Base-by-base conservation (phyloP, 768 basidiomycete species). In the Mycena albidolilacea region DNA sequence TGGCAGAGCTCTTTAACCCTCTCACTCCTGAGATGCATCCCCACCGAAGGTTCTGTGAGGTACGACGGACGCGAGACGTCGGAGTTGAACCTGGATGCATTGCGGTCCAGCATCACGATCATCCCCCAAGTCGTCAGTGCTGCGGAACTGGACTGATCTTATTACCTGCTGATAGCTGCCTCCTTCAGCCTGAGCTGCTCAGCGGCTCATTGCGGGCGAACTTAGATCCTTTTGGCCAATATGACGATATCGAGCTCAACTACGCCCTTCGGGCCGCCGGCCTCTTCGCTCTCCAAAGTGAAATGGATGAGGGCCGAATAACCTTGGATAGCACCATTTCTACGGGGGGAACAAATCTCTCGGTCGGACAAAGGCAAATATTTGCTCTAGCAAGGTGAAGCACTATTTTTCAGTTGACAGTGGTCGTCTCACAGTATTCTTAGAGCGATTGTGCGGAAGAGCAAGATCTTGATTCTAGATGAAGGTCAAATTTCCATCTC, bases 1-100 rank as follows among this genome's bases (percentile, higher is more conserved):
- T n/a, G 64, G 6, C 79, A 87, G 85, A 90, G 90, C 74, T 91
- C 92, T 21, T 76, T 87, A 39, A 85, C 90, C 1, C 80, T 92
- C 17, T 87, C 91, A 0, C 82, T 92, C 38, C 78, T 88, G 8
- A 78, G 86, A 1, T 80, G 86, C 77, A 85, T 88, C 50, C 83
- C 82, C 15, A 71, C 70, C 5, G 65, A 70, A 35, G 73, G 73
- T n/a, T 70, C 63, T 7, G 85, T 89, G 14, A 74, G 73, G 62
- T 87, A 85, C 62, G 88, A 89, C 69, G 87, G 86, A 9, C 69
- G 85, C 37, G 81, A 79, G 43, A 85, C 84, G 0, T 79, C 81
- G 39, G 73, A 77, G 7, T 79, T 88, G 76, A 88, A 87, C 72
- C 79, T 89, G 7, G 81, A 88, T 58, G 82, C 80, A 17, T 76